A percentile compares a stretch with the other conserved stretches of the same genome.
Evolutionary conservation across 1,284 basidiomycete species (phyloP).

Genomic region (Xerocomus amazonicus): DNA sequence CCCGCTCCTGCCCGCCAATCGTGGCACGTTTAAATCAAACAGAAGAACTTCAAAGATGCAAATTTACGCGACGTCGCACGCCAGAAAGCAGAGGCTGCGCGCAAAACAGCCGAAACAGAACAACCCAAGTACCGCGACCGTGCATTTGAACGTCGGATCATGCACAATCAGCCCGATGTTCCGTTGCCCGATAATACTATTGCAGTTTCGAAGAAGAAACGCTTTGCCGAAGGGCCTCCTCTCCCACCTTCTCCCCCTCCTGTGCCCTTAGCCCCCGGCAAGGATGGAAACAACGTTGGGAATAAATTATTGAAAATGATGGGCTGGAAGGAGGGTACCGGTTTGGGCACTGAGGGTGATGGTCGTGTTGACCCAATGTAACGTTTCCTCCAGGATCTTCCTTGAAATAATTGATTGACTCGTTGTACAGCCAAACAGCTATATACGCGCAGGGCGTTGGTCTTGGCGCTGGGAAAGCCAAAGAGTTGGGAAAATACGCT

Average conservation of each 20-base stretch:
- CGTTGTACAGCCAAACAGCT: conserved; percentile 58
- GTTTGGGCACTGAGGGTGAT: conserved; percentile 75
- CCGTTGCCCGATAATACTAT: conserved; percentile 57
- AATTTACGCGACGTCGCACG: conserved; percentile 69
- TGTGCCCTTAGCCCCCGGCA: conserved; percentile 58
- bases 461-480: conserved; percentile 83
- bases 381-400: conserved; percentile 4
- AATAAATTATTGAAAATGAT: conserved; percentile 92
- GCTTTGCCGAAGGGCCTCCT: conserved; percentile 59
- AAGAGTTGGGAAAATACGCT: conserved; percentile 73
- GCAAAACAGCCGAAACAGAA: conserved; percentile 35
- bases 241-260: conserved; percentile 61
- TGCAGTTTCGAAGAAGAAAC: conserved; percentile 41
- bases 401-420: conserved; percentile 8
- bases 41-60: conserved; percentile 81
- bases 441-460: conserved; percentile 86
- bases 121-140: conserved; percentile 86
- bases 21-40: conserved; percentile 23
- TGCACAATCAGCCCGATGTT: conserved; percentile 86
- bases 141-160: conserved; percentile 81
- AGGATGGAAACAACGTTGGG: conserved; percentile 81
- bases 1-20: conserved; percentile 11
- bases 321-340: conserved; percentile 92
- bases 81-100: conserved; percentile 58
- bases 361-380: conserved; percentile 85